A percentile compares a stretch with the other conserved stretches of the same genome.
Evolutionary conservation across 176 grass and related monocot species (phyloP).

Genomic region (Bothriochloa decipiens): DNA sequence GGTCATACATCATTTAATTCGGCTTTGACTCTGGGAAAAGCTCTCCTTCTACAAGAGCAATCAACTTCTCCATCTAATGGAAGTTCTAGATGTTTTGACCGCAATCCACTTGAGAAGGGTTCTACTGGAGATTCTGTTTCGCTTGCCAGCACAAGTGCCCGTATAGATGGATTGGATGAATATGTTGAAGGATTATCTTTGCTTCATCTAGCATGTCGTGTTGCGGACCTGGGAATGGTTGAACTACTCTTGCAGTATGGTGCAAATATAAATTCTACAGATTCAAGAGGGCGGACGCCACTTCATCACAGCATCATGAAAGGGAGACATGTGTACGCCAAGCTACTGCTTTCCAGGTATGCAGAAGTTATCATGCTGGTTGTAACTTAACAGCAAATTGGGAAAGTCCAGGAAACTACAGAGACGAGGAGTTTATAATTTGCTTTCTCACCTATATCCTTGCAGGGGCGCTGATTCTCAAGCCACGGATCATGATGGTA

Average conservation of each 20-base stretch:
- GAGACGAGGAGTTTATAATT: background rate
- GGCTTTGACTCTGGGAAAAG: slow-evolving; percentile 73
- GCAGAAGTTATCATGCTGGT: background rate
- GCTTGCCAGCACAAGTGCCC: slow-evolving; percentile 55
- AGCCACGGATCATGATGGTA: slow-evolving; percentile 58
- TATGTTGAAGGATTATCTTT: slow-evolving; percentile 70
- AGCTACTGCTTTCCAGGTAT: slow-evolving; percentile 84
- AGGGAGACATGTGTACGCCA: slow-evolving; percentile 60
- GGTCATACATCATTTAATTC: slow-evolving; percentile 49
- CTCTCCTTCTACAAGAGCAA: slow-evolving; percentile 81
- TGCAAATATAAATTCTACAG: slow-evolving; percentile 69
- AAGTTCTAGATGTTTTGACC: slow-evolving; percentile 48
- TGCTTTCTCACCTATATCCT: background rate
- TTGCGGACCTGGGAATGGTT: slow-evolving; percentile 87
- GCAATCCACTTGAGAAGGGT: slow-evolving; percentile 35
- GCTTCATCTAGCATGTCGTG: slow-evolving; percentile 85
- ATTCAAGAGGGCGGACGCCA: slow-evolving; percentile 64
- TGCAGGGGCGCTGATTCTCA: slow-evolving; percentile 87
- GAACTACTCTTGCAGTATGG: slow-evolving; percentile 97
- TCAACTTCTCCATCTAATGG: slow-evolving; percentile 51
- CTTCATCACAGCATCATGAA: slow-evolving; percentile 96
- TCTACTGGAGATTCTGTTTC: slow-evolving; percentile 49
- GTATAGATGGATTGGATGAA: slow-evolving; percentile 46
- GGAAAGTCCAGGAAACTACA: background rate
- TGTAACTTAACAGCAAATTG: background rate